A percentile compares a stretch with the other conserved stretches of the same genome.
phyloP scores from a whole-genome alignment of 768 basidiomycete species.

The Pleurotus ostreatus region DNA sequence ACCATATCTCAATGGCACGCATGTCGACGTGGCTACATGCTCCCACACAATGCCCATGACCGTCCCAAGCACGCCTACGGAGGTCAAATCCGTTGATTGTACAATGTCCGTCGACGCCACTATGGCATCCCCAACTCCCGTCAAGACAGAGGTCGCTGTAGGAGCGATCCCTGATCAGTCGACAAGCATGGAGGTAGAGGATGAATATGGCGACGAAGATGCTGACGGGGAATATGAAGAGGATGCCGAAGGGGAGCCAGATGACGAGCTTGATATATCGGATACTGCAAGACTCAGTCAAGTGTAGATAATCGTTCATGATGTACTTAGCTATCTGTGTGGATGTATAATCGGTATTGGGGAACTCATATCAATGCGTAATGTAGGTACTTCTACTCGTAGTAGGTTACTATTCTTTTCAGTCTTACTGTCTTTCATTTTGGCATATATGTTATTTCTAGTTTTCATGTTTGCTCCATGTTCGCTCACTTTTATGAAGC shows the following conservation, averaged over 20 bases:
- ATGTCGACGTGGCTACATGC: neutral
- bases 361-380: constrained; percentile 5
- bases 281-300: constrained; percentile 11
- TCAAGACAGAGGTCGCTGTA: neutral
- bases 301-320: constrained; percentile 9
- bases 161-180: constrained; percentile 12
- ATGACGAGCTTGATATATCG: constrained; percentile 26
- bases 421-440: too few relatives aligned
- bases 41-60: neutral
- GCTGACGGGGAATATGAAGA: constrained; percentile 37
- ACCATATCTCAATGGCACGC: neutral
- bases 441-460: too few relatives aligned
- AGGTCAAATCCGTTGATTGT: neutral
- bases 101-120: neutral
- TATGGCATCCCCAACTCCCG: neutral
- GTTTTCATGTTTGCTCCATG: too few relatives aligned
- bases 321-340: constrained; percentile 10
- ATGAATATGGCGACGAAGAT: constrained; percentile 36
- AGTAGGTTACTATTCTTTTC: neutral
- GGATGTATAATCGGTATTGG: constrained; percentile 1
- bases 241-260: constrained; percentile 37
- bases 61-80: neutral
- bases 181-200: constrained; percentile 23
- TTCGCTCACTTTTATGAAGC: too few relatives aligned
- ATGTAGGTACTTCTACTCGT: neutral